phyloP scores from a whole-genome alignment of 768 basidiomycete genomes.

The Lentinus tigrinus region DNA sequence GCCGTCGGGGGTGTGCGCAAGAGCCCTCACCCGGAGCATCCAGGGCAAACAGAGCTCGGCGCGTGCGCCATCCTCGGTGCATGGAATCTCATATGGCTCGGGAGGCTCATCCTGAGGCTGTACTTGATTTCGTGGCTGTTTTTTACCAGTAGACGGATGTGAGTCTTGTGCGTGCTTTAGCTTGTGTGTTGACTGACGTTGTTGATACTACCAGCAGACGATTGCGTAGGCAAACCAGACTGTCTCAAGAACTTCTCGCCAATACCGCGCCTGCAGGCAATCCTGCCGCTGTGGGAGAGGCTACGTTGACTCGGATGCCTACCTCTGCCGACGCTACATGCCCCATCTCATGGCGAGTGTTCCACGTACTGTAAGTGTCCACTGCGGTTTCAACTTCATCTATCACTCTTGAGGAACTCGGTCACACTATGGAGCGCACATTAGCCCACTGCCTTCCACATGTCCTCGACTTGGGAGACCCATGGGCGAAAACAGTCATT shows the following conservation, averaged over 20 bases:
- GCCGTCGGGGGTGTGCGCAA: background rate
- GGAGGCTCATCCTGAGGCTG: background rate
- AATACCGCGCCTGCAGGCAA: too few species aligned
- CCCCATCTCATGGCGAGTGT: background rate
- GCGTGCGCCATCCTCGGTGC: slow-evolving; percentile 8
- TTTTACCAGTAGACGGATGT: background rate
- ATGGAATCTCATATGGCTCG: slow-evolving; percentile 12
- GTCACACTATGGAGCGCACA: too few species aligned
- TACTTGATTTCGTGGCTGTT: slow-evolving; percentile 5
- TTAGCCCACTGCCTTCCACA: too few species aligned
- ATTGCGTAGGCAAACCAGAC: background rate
- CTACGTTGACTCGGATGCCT: background rate
- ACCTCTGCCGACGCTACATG: background rate
- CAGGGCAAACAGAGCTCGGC: slow-evolving; percentile 2
- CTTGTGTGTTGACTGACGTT: background rate
- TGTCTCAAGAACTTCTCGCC: too few species aligned
- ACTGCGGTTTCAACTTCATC: too few species aligned
- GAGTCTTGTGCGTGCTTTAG: background rate
- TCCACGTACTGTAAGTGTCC: background rate
- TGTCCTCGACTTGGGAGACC: too few species aligned
- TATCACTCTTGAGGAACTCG: too few species aligned
- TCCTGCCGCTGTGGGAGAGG: too few species aligned
- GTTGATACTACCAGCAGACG: background rate
- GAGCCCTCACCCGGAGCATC: slow-evolving; percentile 1
- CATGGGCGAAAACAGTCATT: too few species aligned